A percentile compares a stretch with the other conserved stretches of the same genome.
Conservation (phyloP, 2,329 filamentous ascomycete species). For the Ustulina deusta region DNA sequence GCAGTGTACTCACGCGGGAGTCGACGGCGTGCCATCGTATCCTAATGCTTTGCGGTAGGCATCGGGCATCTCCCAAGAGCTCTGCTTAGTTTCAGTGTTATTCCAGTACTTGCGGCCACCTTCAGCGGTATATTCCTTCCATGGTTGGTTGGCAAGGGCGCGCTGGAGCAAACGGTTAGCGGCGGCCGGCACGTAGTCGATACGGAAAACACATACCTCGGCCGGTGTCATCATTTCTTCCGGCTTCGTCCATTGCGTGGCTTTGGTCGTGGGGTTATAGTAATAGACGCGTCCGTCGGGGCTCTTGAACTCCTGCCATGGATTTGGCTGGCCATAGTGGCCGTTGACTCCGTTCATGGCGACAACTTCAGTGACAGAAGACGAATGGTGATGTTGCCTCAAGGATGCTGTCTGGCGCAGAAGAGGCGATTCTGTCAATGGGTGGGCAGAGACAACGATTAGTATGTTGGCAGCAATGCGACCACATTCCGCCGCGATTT, state of each 20-base stretch:
- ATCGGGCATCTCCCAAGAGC: constrained; percentile 94
- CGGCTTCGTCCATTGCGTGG: constrained; percentile 95
- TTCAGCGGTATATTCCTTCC: constrained; percentile 91
- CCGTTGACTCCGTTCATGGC: constrained; percentile 70
- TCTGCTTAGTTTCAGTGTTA: constrained; percentile 90
- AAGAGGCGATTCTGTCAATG: constrained; percentile 4
- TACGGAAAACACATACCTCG: constrained; percentile 68
- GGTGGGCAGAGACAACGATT: neutral
- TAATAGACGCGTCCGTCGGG: constrained; percentile 90
- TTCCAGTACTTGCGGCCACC: constrained; percentile 96
- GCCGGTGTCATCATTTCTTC: constrained; percentile 85
- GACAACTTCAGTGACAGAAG: constrained; percentile 23
- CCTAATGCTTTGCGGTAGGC: constrained; percentile 81
- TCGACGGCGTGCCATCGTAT: constrained; percentile 61
- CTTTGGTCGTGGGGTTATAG: constrained; percentile 87
- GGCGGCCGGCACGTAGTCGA: constrained; percentile 26
- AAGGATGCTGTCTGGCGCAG: neutral
- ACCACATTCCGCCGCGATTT: constrained; percentile 28
- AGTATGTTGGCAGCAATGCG: constrained; percentile 15
- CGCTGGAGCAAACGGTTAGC: constrained; percentile 64
- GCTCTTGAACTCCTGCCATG: constrained; percentile 86
- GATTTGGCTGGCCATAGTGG: constrained; percentile 62
- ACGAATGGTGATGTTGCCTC: neutral
- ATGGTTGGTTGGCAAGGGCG: constrained; percentile 83
- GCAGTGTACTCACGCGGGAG: constrained; percentile 56